A percentile compares a stretch with the other conserved stretches of the same genome.
These are phyloP conservation scores for Marasmius tenuissimus DNA, from an alignment of 1,284 basidiomycete genomes.

Conservation along the genomic window DNA sequence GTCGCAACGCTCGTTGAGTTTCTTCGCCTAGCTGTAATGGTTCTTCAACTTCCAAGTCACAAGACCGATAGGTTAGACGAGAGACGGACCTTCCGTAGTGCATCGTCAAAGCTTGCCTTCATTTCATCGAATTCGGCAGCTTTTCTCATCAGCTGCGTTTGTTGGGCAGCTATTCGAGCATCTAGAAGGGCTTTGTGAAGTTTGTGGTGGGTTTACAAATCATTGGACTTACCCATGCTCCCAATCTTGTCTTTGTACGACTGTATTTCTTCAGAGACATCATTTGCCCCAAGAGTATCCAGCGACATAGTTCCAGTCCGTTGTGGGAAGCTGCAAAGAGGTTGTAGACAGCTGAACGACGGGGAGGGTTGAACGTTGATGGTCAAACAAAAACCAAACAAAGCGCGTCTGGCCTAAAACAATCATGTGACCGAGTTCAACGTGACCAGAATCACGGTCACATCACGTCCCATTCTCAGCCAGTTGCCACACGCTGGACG, in stretches of 20 bases:
- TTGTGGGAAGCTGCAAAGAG: neutral
- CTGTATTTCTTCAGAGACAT: slow-evolving; percentile 60
- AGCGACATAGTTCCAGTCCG: slow-evolving; percentile 46
- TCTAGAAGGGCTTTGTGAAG: slow-evolving; percentile 36
- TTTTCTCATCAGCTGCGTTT: slow-evolving; percentile 55
- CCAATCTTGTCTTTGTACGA: slow-evolving; percentile 58
- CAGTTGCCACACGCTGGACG: no score
- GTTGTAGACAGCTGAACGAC: neutral
- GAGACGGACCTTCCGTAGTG: slow-evolving; percentile 54
- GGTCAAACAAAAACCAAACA: neutral
- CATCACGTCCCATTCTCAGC: no score
- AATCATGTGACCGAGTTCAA: neutral
- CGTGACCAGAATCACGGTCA: neutral
- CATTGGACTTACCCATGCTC: slow-evolving; percentile 50
- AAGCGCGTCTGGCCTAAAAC: neutral
- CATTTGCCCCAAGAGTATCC: slow-evolving; percentile 57
- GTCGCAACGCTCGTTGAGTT: slow-evolving; percentile 51
- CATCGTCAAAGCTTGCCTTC: slow-evolving; percentile 52
- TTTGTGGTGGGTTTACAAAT: neutral
- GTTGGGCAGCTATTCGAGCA: slow-evolving; percentile 55
- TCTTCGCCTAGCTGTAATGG: slow-evolving; percentile 54
- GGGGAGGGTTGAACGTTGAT: neutral
- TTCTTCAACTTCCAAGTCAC: slow-evolving; percentile 10
- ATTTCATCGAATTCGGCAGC: slow-evolving; percentile 55
- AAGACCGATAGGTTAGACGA: neutral